Evolutionary conservation across 768 basidiomycete genomes (phyloP), one percentile per base, ranked within the genome.

Genomic region (Tricholoma sp.): DNA sequence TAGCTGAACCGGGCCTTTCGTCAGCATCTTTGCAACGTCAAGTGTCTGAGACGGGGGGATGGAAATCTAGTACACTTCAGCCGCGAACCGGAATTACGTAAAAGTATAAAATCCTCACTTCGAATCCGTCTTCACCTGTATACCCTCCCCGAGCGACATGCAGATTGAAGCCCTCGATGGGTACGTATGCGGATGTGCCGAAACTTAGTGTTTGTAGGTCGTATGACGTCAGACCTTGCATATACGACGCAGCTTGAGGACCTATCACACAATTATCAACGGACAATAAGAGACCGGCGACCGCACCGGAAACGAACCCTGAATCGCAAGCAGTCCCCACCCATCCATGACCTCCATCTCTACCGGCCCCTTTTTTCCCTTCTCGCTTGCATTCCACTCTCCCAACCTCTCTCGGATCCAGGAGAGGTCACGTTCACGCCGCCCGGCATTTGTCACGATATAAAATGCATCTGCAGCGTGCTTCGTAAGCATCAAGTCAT

Each of bases 51-150:
- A 77, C 0, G 91, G 91, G 1, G 92, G 92, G 41, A 96, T 86
- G 4, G 93, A 96, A 60, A 98, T 93, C 93, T 92, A 62, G 4
- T 39, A 24, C 16, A 47, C 14, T 9, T 46, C 45, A 46, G 22
- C 19, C 22, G 4, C 8, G 19, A 31, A 5, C 59, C 2, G 57
- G 22, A 5, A 29, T 7, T 24, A 16, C 43, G 39, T 21, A 2
- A 22, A 19, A 11, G 6, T 53, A 16, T 35, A 19, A 21, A 41
- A 0, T 9, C 60, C 61, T 57, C 22, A 86, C 94, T 80, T 99
- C 97, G 63, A 99, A 98, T 0, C 97, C 97, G 71, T 99, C 97
- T 73, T 99, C 97, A 10, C 97, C 97, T 0, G 97, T 98, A 73
- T 99, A 99, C 4, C 97, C 97, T 27, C 94, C 92, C 14, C 97